Evolutionary conservation across 2,329 filamentous ascomycete genomes (phyloP).

Genomic region (Phialocephala subalpina): DNA sequence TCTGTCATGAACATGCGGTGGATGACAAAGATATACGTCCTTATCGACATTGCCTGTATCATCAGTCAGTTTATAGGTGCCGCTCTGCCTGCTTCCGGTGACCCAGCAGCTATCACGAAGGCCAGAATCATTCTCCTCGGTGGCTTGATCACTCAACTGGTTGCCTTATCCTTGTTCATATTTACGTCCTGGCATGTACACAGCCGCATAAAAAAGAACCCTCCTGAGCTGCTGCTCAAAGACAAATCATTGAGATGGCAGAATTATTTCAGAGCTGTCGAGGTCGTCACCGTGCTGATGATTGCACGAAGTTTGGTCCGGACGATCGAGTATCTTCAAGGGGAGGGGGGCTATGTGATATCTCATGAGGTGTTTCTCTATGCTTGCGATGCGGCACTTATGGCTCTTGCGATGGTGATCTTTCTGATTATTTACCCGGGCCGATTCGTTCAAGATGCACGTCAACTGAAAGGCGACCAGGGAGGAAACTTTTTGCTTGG

Average conservation of each 20-base stretch:
- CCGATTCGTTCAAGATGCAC: slow-evolving; percentile 13
- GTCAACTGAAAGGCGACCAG: background rate
- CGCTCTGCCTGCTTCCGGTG: slow-evolving; percentile 14
- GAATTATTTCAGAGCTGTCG: slow-evolving; percentile 50
- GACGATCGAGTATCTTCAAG: slow-evolving; percentile 53
- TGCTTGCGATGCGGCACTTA: slow-evolving; percentile 51
- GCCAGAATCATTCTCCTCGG: slow-evolving; percentile 54
- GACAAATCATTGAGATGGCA: slow-evolving; percentile 30
- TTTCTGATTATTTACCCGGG: slow-evolving; percentile 47
- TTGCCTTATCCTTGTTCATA: slow-evolving; percentile 59
- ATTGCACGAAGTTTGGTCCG: slow-evolving; percentile 49
- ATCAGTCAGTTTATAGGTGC: slow-evolving; percentile 52
- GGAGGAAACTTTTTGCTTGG: too few species aligned
- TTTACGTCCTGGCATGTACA: slow-evolving; percentile 24
- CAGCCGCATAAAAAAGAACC: background rate
- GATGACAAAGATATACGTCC: slow-evolving; percentile 59
- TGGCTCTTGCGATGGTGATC: slow-evolving; percentile 47
- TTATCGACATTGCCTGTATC: slow-evolving; percentile 57
- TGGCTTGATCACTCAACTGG: slow-evolving; percentile 57
- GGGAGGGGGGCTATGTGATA: slow-evolving; percentile 50
- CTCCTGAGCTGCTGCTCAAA: slow-evolving; percentile 1
- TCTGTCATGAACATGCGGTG: slow-evolving; percentile 52
- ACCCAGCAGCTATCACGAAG: background rate
- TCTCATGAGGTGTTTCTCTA: slow-evolving; percentile 52
- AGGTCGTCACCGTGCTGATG: slow-evolving; percentile 50